Percentiles rank a stretch among this genome's conserved stretches.
Evolutionary conservation across 2,329 filamentous ascomycete genomes (phyloP).

Genomic region (Aspergillus sp.): DNA sequence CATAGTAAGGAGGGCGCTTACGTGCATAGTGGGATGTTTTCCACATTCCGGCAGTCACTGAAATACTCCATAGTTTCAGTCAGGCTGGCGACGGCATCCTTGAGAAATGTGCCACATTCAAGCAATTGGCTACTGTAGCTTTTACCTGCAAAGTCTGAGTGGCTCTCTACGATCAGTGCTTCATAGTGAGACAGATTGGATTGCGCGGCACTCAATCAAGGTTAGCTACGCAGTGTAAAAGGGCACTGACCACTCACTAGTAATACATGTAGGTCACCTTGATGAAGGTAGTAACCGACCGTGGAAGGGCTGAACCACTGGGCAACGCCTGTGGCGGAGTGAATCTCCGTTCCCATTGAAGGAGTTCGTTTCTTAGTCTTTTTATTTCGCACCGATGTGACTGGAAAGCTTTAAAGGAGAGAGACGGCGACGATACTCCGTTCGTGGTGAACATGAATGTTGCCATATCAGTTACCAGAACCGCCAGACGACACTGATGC

Average conservation of each 20-base stretch:
- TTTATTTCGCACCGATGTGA: background rate
- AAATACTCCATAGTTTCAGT: constrained; percentile 7
- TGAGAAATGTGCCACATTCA: constrained; percentile 2
- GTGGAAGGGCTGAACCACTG: background rate
- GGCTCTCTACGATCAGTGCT: constrained; percentile 7
- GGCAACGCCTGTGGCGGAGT: background rate
- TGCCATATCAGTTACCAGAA: constrained; percentile 7
- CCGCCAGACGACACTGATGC: constrained; percentile 9
- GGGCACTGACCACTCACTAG: background rate
- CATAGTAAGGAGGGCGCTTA: background rate
- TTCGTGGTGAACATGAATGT: constrained; percentile 7
- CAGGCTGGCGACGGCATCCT: constrained; percentile 1
- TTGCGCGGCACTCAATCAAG: background rate
- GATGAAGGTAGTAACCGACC: background rate
- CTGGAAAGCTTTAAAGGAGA: constrained; percentile 5
- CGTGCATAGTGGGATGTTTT: constrained; percentile 8
- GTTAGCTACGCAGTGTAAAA: background rate
- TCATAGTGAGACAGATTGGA: constrained; percentile 4
- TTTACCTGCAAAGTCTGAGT: constrained; percentile 5
- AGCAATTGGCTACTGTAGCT: constrained; percentile 1
- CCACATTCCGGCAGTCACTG: background rate
- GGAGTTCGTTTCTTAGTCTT: constrained; percentile 1
- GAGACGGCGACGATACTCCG: constrained; percentile 3
- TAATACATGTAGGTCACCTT: constrained; percentile 11
- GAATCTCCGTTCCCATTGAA: constrained; percentile 5